A percentile compares a stretch with the other conserved stretches of the same genome.
phyloP scores from a whole-genome alignment of 192 early-diverging fungal species.

The Entomortierella lignicola region DNA sequence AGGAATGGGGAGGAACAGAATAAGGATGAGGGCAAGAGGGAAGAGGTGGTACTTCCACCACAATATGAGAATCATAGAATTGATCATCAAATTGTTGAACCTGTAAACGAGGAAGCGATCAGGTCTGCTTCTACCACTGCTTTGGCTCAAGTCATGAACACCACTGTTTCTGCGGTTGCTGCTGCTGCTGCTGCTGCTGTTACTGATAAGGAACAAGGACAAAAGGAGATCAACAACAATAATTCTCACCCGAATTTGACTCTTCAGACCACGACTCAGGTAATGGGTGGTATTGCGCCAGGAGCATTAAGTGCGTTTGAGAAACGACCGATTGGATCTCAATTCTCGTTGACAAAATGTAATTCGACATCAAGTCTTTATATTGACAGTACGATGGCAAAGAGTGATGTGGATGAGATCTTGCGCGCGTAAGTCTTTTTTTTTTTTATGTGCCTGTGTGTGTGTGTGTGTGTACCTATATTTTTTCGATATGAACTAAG shows the following conservation, averaged over 20 bases:
- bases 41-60: too few relatives aligned
- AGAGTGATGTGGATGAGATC: constrained; percentile 50
- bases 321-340: constrained; percentile 16
- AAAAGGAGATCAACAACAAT: neutral
- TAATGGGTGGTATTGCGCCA: constrained; percentile 27
- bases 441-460: too few relatives aligned
- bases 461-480: too few relatives aligned
- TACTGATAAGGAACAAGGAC: neutral
- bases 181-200: too few relatives aligned
- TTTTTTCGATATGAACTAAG: too few relatives aligned
- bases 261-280: constrained; percentile 13
- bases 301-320: constrained; percentile 34
- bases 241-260: constrained; percentile 12
- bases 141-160: neutral
- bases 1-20: too few relatives aligned
- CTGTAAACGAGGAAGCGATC: neutral
- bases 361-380: constrained; percentile 53
- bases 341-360: constrained; percentile 46
- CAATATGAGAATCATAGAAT: too few relatives aligned
- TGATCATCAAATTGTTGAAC: too few relatives aligned
- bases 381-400: constrained; percentile 50
- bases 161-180: too few relatives aligned
- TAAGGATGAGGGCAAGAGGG: too few relatives aligned
- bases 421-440: constrained; percentile 39
- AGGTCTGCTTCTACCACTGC: neutral